Base-by-base conservation (phyloP, 2,329 filamentous ascomycete genomes). In the Hirsutella rhossiliensis region DNA sequence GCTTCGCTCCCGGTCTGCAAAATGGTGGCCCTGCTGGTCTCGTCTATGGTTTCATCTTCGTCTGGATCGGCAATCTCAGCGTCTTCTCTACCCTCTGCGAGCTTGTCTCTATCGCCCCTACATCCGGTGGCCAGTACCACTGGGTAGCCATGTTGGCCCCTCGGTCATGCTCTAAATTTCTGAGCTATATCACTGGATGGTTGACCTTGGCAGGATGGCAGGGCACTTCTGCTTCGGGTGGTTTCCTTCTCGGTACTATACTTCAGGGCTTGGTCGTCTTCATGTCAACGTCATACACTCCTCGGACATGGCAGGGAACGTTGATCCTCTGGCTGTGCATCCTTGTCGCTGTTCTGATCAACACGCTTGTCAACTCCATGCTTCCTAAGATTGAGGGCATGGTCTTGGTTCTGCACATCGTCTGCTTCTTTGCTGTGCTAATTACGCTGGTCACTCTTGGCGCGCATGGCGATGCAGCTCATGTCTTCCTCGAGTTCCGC, bases 61-160 rank as follows among this genome's bases (percentile, higher is more conserved):
- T 64, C 11, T 71, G 69, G 65, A 52, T 66, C 29, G 71, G 71
- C 4, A 67, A 63, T 48, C 52, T 68, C 28, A 63, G 64, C 30
- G 62, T 71, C 23, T 69, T 68, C 23, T 57, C 62, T 4, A 62
- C 55, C 19, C 52, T 60, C 48, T 56, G 53, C 12, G 68, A 70
- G 54, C 61, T 69, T 48, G 63, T 64, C 1, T 69, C 65, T 0
- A 69, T 70, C 61, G 65, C 72, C 47, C 50, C 75, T 52, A 53
- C 76, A 51, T 45, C 72, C 0, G 76, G 74, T 39, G 76, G 76
- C 9, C 74, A 80, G 57, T 80, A 79, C 49, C 73, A 78, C 53
- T 78, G 75, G 73, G 72, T 78, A 0, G 73, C 69, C 1, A 69
- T 74, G 50, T 67, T 78, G 44, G 69, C 57, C 3, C 69, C 73